Percentiles rank a stretch among this genome's conserved stretches.
Conservation (phyloP, 345 rosid genomes). For the sweet orange (Citrus sinensis) region DNA sequence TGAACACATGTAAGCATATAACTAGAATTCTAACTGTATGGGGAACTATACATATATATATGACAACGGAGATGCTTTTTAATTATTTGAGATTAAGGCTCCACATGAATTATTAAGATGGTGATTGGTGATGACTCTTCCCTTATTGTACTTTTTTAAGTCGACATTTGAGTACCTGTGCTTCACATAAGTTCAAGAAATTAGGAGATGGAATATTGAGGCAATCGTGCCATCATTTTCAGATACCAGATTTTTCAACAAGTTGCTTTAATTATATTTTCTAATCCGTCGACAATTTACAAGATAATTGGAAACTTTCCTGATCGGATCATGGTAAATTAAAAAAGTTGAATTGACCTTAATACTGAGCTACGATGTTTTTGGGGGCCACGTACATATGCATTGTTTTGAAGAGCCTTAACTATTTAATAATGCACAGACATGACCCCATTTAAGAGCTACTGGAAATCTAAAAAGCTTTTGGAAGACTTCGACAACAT, state of each 20-base stretch:
- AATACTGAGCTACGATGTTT: neutral
- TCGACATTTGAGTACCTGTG: neutral
- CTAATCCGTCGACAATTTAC: neutral
- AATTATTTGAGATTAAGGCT: neutral
- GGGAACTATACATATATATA: neutral
- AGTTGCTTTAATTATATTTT: neutral
- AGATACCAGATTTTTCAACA: neutral
- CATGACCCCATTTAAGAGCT: neutral
- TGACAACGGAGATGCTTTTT: neutral
- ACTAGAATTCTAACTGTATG: neutral
- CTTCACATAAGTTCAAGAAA: neutral
- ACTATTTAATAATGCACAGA: neutral
- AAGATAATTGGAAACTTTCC: neutral
- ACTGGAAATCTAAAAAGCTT: too few species aligned
- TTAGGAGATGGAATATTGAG: neutral
- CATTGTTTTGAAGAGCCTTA: neutral
- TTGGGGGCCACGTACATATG: neutral
- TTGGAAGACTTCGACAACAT: too few species aligned
- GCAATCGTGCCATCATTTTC: neutral
- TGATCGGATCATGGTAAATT: neutral
- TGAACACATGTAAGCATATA: neutral
- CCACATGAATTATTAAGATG: slow-evolving; percentile 13
- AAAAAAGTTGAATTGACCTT: neutral
- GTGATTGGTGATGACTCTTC: neutral
- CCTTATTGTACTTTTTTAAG: neutral